Base-by-base conservation (phyloP, 176 grass and related monocot genomes). In the Bonia amplexicaulis region DNA sequence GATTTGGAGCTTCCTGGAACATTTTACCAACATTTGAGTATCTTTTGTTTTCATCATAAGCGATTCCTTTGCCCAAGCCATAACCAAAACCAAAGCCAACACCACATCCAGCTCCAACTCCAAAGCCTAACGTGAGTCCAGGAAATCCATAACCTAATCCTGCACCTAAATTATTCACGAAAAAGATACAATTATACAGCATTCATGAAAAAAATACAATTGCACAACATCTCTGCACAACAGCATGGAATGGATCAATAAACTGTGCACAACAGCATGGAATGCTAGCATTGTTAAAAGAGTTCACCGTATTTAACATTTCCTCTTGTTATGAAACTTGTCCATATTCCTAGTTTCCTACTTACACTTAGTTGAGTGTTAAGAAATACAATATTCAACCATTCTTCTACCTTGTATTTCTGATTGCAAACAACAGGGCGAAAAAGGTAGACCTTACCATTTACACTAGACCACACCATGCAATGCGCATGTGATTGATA, bases 51-150 rank as follows among this genome's bases (percentile, higher is more conserved):
- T 89, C 85, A 29, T 92, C 93, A 39, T 81, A 87, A 46, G 93
- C 80, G 11, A 92, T 71, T 84, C 93, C 93, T 86, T 98, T 95
- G 76, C 93, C 93, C 54, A 92, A 59, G 25, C 89, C 96, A 65
- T 95, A 95, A 73, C 93, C 93, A 87, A 95, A 93, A 47, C 91
- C 93, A 63, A 95, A 78, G 76, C 96, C 93, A 62, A 95, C 47
- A 72, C 93, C 91, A 65, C 95, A 98, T 68, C 87, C 93, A 52
- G 88, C 93, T 90, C 93, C 93, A 69, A 83, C 82, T 82, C 93
- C 95, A 63, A 97, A 65, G 40, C 95, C 95, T 26, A 95, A 48
- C 41, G 85, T 92, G 76, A 98, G 69, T 72, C 95, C 93, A 83
- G 95, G 93, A 88, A 98, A 69, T 81, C 95, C 95, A 85, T 67